Conservation (phyloP, 768 basidiomycete species). For the Mycena leptocephala region DNA sequence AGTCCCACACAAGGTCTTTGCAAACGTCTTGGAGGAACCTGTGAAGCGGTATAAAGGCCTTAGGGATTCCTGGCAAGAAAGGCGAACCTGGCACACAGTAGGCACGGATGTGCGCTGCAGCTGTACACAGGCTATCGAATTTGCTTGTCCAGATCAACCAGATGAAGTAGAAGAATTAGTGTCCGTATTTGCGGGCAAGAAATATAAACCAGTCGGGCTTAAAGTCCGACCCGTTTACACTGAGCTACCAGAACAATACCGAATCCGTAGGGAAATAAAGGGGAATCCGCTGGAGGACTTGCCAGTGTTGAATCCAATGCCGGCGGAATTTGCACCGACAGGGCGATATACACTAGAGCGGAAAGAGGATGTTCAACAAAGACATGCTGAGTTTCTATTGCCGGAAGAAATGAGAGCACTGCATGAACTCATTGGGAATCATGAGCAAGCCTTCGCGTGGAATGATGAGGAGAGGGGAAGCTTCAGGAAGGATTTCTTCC, state of each 20-base stretch:
- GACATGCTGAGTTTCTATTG: conserved; percentile 38
- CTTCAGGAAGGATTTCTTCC: conserved; percentile 32
- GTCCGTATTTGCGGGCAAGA: conserved; percentile 26
- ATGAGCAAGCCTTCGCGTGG: conserved; percentile 35
- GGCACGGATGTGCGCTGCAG: neutral
- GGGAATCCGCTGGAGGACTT: conserved; percentile 43
- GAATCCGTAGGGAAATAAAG: conserved; percentile 35
- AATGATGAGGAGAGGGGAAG: conserved; percentile 17
- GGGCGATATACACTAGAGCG: conserved; percentile 38
- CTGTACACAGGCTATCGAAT: neutral
- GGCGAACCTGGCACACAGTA: neutral
- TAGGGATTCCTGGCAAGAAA: neutral
- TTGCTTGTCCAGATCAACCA: neutral
- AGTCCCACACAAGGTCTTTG: conserved; percentile 12
- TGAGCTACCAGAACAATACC: conserved; percentile 37
- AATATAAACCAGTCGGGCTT: conserved; percentile 41
- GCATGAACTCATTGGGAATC: conserved; percentile 36
- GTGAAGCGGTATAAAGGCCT: neutral
- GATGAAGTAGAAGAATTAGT: neutral
- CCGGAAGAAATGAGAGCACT: conserved; percentile 46
- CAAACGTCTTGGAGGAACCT: conserved; percentile 2
- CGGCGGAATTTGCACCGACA: conserved; percentile 39
- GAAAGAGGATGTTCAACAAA: conserved; percentile 35
- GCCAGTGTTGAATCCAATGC: conserved; percentile 23
- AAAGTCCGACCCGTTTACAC: conserved; percentile 37